Evolutionary conservation across 2,329 filamentous ascomycete species (phyloP), one percentile per base, ranked within the genome.

Genomic region (Nannizziopsis arthrosporioides): DNA sequence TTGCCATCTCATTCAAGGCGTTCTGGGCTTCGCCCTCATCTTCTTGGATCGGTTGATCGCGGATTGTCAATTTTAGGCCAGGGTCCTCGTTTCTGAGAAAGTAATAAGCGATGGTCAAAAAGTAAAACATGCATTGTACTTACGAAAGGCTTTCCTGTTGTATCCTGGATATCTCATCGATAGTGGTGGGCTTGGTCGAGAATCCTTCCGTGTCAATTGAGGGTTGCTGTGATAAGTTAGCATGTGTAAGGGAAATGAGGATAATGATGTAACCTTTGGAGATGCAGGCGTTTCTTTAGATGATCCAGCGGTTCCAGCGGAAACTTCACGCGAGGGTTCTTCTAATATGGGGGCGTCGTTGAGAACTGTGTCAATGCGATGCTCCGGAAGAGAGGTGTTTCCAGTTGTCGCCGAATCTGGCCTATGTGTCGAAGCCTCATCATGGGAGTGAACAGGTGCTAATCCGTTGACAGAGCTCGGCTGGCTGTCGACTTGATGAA

Each of bases 21-120:
- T 65, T 61, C 55, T 71, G 66, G n/a, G 71, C 70, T 56, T 72
- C 69, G 42, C 60, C 63, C 51, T 72, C 69, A 55, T 73, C 70
- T 58, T 73, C 71, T 18, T 68, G 65, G 41, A 73, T 73, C 1
- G 71, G 71, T 48, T 72, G 62, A 42, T 72, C 70, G 30, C 70
- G 63, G 42, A 73, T 73, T 11, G 66, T 71, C 44, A 73, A 55
- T 49, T 72, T 73, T 47, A 72, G 59, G 14, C 65, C 62, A 8
- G 65, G 59, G 32, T 72, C 70, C 34, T 73, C 70, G 49, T 59
- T 41, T 30, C 62, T 71, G 50, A 27, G 36, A 42, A 6, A 40
- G 22, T 47, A 12, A 44, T 37, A 32, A 19, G 37, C 37, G 42
- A 42, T 35, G n/a, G 42, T 63, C 47, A 63, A 52, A 42, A 12